Evolutionary conservation across 2,329 filamentous ascomycete species (phyloP).

Genomic region (Monilinia aucupariae): DNA sequence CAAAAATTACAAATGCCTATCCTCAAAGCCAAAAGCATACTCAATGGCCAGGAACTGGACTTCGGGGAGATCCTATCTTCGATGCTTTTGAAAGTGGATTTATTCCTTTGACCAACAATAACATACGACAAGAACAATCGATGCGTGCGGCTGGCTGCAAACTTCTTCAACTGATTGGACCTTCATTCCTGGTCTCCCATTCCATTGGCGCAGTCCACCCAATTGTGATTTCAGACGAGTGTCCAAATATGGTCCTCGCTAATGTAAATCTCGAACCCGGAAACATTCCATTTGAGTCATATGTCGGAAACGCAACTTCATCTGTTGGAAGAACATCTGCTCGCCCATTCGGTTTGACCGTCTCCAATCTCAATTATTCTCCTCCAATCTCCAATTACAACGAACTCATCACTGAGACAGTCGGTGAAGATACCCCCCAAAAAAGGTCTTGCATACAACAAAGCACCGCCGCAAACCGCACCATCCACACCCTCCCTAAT

Average conservation of each 20-base stretch:
- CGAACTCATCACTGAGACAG: slow-evolving; percentile 21
- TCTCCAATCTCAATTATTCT: slow-evolving; percentile 26
- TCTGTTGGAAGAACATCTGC: slow-evolving; percentile 21
- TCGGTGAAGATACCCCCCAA: slow-evolving; percentile 26
- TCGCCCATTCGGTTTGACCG: slow-evolving; percentile 24
- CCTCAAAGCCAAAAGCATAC: slow-evolving; percentile 33
- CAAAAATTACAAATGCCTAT: slow-evolving; percentile 9
- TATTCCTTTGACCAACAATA: slow-evolving; percentile 28
- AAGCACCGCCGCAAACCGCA: slow-evolving; percentile 2
- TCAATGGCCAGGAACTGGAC: slow-evolving; percentile 37
- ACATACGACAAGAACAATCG: slow-evolving; percentile 30
- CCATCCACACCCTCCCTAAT: slow-evolving; percentile 22
- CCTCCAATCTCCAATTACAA: slow-evolving; percentile 23
- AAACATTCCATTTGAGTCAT: slow-evolving; percentile 29
- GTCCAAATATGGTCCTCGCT: slow-evolving; percentile 29
- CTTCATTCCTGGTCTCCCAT: slow-evolving; percentile 35
- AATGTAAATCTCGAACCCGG: slow-evolving; percentile 33
- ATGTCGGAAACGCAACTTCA: slow-evolving; percentile 21
- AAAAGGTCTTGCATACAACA: slow-evolving; percentile 25
- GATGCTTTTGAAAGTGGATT: neutral
- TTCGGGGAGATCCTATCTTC: slow-evolving; percentile 31
- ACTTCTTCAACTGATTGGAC: slow-evolving; percentile 32
- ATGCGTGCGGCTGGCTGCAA: slow-evolving; percentile 34
- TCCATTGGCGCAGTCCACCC: slow-evolving; percentile 30
- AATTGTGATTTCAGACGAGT: slow-evolving; percentile 31